Percentiles rank a stretch among this genome's conserved stretches.
These are phyloP conservation scores for Plasmodium vinckei DNA, from an alignment of 169 alveolate genomes.

Conservation along the genomic window DNA sequence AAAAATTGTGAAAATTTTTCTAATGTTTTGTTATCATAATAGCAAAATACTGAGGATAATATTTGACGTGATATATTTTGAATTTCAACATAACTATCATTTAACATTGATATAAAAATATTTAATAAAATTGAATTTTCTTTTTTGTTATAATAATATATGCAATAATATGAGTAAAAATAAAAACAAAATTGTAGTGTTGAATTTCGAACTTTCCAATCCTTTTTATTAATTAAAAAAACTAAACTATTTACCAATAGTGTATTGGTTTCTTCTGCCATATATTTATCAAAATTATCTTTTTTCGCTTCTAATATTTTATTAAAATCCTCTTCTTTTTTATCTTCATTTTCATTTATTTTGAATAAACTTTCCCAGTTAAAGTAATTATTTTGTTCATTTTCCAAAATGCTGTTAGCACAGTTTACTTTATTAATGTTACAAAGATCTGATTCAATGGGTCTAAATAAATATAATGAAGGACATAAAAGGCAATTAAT, in stretches of 20 bases:
- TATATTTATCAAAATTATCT: slow-evolving; percentile 8
- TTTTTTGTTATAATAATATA: slow-evolving; percentile 33
- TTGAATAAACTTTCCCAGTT: too few relatives aligned
- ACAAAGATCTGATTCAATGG: too few relatives aligned
- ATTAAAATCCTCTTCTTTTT: not conserved
- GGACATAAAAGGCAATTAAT: slow-evolving; percentile 67
- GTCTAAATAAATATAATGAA: slow-evolving; percentile 42
- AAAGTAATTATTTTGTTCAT: not conserved
- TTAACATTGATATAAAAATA: slow-evolving; percentile 64
- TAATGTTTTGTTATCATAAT: slow-evolving; percentile 37
- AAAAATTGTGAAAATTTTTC: slow-evolving; percentile 27
- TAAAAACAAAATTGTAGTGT: slow-evolving; percentile 55
- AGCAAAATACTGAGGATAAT: slow-evolving; percentile 56
- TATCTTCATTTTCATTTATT: not conserved
- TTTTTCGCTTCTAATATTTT: not conserved
- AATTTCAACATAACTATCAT: slow-evolving; percentile 59
- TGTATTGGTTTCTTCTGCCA: slow-evolving; percentile 13
- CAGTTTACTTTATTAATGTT: slow-evolving; percentile 22
- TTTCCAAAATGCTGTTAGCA: not conserved
- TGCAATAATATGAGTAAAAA: slow-evolving; percentile 61
- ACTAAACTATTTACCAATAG: slow-evolving; percentile 16
- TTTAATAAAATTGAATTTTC: slow-evolving; percentile 51
- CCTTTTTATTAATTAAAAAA: slow-evolving; percentile 21
- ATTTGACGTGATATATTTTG: slow-evolving; percentile 62
- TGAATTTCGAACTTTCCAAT: slow-evolving; percentile 65